These are phyloP conservation scores for Nymphaea thermarum DNA, from an alignment of 164 flowering plant species.

Conservation along the genomic window DNA sequence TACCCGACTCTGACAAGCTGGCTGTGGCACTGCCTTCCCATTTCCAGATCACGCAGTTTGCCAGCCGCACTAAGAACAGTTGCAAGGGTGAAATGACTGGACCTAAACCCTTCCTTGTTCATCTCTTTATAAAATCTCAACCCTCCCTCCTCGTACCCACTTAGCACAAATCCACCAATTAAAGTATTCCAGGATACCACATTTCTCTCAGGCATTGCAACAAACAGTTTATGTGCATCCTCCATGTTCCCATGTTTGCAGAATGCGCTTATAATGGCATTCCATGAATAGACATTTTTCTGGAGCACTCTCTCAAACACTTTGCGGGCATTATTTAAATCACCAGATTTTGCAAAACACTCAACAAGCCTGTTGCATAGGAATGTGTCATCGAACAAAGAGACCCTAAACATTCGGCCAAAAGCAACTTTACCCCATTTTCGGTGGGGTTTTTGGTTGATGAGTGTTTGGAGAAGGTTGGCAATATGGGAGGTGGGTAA, in stretches of 20 bases:
- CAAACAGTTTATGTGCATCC: slow-evolving; percentile 35
- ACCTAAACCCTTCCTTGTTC: slow-evolving; percentile 41
- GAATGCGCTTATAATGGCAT: slow-evolving; percentile 35
- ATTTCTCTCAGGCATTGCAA: slow-evolving; percentile 56
- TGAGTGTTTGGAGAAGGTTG: slow-evolving; percentile 47
- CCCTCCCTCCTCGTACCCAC: slow-evolving; percentile 32
- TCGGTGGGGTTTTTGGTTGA: slow-evolving; percentile 30
- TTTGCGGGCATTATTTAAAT: slow-evolving; percentile 13
- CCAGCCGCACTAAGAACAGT: slow-evolving; percentile 74
- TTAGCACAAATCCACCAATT: slow-evolving; percentile 33
- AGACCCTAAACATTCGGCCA: slow-evolving; percentile 33
- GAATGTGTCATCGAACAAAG: slow-evolving; percentile 31
- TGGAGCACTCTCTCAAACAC: slow-evolving; percentile 48
- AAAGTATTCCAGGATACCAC: slow-evolving; percentile 58
- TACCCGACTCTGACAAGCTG: slow-evolving; percentile 51
- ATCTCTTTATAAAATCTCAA: slow-evolving; percentile 34
- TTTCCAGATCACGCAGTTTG: slow-evolving; percentile 18
- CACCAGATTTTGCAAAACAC: slow-evolving; percentile 37
- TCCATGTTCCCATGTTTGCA: slow-evolving; percentile 27
- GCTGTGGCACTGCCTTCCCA: slow-evolving; percentile 52
- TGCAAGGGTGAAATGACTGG: slow-evolving; percentile 55
- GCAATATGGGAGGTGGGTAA: slow-evolving; percentile 12
- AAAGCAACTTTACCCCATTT: slow-evolving; percentile 43
- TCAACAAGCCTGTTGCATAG: slow-evolving; percentile 65
- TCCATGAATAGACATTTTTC: slow-evolving; percentile 51